These are phyloP conservation scores for Cladosporium cucumerinum DNA, from an alignment of 2,329 filamentous ascomycete genomes.

Conservation along the genomic window DNA sequence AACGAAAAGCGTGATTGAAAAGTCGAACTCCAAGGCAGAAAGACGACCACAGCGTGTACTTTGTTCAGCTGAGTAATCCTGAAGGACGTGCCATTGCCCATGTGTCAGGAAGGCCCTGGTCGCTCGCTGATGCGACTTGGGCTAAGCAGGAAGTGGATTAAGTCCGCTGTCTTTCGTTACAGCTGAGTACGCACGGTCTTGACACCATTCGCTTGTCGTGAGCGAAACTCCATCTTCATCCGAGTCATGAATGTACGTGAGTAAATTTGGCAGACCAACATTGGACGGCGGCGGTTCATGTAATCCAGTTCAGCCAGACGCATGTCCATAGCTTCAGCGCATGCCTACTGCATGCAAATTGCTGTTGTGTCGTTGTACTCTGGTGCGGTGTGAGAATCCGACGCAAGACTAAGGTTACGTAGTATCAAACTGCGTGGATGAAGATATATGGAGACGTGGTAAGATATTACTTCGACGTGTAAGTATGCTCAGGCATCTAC, in stretches of 20 bases:
- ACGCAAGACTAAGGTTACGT: neutral
- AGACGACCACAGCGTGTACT: neutral
- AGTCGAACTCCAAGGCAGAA: neutral
- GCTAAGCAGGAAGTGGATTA: neutral
- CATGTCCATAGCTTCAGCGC: neutral
- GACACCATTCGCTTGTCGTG: neutral
- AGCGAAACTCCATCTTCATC: neutral
- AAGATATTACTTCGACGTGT: neutral
- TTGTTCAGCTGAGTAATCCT: neutral
- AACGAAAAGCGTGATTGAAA: neutral
- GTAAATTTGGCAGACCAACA: neutral
- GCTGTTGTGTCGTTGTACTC: neutral
- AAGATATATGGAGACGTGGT: neutral
- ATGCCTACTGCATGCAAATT: neutral
- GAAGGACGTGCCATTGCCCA: neutral
- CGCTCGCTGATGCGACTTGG: neutral
- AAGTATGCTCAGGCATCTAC: too few relatives aligned
- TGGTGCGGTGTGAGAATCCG: neutral
- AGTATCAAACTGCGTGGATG: too few relatives aligned
- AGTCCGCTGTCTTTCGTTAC: neutral
- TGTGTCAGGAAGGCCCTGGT: neutral
- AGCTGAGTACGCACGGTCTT: neutral
- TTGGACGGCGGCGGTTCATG: neutral
- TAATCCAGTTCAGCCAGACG: neutral
- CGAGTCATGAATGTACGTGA: neutral